Conservation (phyloP, 192 early-diverging fungal species). For the Entomortierella parvispora region DNA sequence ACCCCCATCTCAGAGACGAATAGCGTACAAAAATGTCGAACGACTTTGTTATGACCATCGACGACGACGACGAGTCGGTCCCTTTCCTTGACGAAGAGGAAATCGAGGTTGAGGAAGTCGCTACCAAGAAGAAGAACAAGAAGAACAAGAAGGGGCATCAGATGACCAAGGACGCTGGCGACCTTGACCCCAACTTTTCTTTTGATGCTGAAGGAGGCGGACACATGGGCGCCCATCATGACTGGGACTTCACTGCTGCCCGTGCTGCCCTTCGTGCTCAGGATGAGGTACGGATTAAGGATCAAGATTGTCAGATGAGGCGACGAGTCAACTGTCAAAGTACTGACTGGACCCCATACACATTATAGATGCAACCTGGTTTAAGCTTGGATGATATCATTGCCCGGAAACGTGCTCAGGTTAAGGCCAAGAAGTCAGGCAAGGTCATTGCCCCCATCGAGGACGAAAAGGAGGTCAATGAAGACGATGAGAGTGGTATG, state of each 20-base stretch:
- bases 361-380: constrained; percentile 38
- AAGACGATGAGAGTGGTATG: constrained; percentile 51
- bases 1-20: background rate
- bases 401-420: constrained; percentile 32
- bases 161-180: constrained; percentile 51
- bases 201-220: constrained; percentile 82
- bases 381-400: constrained; percentile 49
- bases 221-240: constrained; percentile 63
- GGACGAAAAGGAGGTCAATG: constrained; percentile 38
- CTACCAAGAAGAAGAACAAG: constrained; percentile 53
- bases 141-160: constrained; percentile 41
- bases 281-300: constrained; percentile 51
- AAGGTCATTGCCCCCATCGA: constrained; percentile 50
- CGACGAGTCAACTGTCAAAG: background rate
- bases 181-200: constrained; percentile 79
- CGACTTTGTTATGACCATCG: constrained; percentile 81
- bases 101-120: constrained; percentile 43
- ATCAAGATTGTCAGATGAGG: background rate
- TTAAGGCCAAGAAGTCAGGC: constrained; percentile 51
- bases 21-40: constrained; percentile 23
- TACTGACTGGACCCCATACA: background rate
- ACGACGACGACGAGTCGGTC: constrained; percentile 68
- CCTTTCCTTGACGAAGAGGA: constrained; percentile 61
- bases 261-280: constrained; percentile 75
- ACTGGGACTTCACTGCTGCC: constrained; percentile 86